These are phyloP conservation scores for Trifolium repens DNA, from an alignment of 306 rosid species.

Conservation along the genomic window DNA sequence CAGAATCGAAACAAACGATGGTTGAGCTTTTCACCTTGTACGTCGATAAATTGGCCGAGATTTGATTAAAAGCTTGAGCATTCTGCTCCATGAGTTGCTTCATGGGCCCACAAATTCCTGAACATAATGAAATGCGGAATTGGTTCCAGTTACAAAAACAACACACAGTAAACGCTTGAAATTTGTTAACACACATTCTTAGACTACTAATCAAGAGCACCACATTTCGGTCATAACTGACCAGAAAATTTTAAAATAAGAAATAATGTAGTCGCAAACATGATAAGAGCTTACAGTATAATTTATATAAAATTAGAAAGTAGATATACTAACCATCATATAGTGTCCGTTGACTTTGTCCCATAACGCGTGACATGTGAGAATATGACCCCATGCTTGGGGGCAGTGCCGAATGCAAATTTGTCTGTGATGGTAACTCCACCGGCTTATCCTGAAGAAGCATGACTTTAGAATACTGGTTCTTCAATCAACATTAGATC, in stretches of 20 bases:
- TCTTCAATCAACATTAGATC: conserved; percentile 78
- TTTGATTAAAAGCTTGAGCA: conserved; percentile 80
- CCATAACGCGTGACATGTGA: conserved; percentile 51
- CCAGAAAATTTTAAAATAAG: conserved; percentile 3
- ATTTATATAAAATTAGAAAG: not conserved
- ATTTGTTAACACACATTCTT: conserved; percentile 10
- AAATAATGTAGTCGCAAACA: conserved; percentile 20
- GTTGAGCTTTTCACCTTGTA: conserved; percentile 71
- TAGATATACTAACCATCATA: conserved; percentile 69
- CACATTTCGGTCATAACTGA: not conserved
- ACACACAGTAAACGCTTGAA: conserved; percentile 9
- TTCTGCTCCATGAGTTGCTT: conserved; percentile 88
- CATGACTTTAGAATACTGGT: conserved; percentile 77
- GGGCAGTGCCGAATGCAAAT: conserved; percentile 55
- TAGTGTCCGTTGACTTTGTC: conserved; percentile 57
- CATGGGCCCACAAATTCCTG: conserved; percentile 71
- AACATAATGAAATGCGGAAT: conserved; percentile 39
- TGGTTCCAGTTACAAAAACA: conserved; percentile 3
- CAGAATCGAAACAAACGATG: not conserved
- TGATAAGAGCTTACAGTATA: conserved; percentile 10
- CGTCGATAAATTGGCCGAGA: conserved; percentile 68
- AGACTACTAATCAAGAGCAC: not conserved
- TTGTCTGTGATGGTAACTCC: conserved; percentile 69
- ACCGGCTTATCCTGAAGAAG: conserved; percentile 92
- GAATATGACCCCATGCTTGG: conserved; percentile 65